Conservation (phyloP, 495 filamentous ascomycete species). For the Podospora comata region DNA sequence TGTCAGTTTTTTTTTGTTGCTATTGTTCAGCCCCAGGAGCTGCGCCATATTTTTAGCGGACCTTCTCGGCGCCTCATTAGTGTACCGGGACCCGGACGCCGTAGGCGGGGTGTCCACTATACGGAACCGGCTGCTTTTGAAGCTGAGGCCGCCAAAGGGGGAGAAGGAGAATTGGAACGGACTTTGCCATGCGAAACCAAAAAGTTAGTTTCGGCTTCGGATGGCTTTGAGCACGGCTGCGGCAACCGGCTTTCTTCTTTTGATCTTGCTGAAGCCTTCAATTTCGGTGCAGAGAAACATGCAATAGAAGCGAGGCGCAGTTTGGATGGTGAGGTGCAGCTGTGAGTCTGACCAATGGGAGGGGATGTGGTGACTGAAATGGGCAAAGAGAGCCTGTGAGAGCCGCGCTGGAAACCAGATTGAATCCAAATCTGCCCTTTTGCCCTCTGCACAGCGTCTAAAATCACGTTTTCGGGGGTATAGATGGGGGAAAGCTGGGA, state of each 20-base stretch:
- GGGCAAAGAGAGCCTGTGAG: conserved; percentile 9
- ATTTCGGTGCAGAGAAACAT: conserved; percentile 7
- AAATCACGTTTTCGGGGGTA: conserved; percentile 9
- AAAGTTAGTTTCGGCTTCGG: conserved; percentile 3
- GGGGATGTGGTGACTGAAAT: not conserved
- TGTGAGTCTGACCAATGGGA: conserved; percentile 15
- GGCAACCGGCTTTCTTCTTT: conserved; percentile 2
- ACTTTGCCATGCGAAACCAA: not conserved
- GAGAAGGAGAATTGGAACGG: not conserved
- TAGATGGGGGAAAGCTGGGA: conserved; percentile 4
- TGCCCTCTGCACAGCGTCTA: conserved; percentile 8
- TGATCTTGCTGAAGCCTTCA: not conserved
- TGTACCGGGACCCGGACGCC: conserved; percentile 8
- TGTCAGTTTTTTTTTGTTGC: not conserved
- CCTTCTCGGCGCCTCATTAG: conserved; percentile 10
- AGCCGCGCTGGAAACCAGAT: conserved; percentile 17
- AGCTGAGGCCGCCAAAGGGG: too few relatives aligned
- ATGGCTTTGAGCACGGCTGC: conserved; percentile 12
- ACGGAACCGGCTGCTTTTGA: not conserved
- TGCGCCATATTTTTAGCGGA: conserved; percentile 25
- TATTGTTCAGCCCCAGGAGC: conserved; percentile 16
- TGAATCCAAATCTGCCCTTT: conserved; percentile 8
- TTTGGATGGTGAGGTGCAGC: not conserved
- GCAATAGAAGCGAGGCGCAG: conserved; percentile 5
- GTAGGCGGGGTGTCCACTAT: not conserved